Conservation (phyloP, 2,329 filamentous ascomycete species). For the Aspergillus sp. region DNA sequence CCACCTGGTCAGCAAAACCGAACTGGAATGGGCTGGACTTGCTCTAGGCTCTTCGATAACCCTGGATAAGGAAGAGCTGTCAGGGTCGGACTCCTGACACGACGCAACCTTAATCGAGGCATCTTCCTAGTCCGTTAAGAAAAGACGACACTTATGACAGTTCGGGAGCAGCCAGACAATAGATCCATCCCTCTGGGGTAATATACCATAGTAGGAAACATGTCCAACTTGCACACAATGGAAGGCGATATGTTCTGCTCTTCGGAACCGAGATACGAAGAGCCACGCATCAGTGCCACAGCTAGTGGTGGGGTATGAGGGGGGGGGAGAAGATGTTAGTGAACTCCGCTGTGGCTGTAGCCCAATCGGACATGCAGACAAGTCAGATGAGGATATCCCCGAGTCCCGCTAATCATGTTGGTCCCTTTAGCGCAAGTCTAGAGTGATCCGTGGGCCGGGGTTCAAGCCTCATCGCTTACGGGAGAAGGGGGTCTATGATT, state of each 20-base stretch:
- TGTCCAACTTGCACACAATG: too few species aligned
- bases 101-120: not conserved
- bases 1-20: not conserved
- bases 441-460: not conserved
- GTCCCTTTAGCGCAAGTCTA: not conserved
- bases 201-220: too few species aligned
- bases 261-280: not conserved
- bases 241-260: not conserved
- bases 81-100: not conserved
- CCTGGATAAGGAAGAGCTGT: not conserved
- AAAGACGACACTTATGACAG: not conserved
- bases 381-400: not conserved
- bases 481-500: not conserved
- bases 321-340: not conserved
- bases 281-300: not conserved
- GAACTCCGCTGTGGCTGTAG: not conserved
- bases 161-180: not conserved
- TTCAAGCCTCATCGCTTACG: slow-evolving; percentile 2
- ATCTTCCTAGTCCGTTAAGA: not conserved
- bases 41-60: slow-evolving; percentile 3
- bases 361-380: not conserved
- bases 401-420: slow-evolving; percentile 1
- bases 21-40: slow-evolving; percentile 9
- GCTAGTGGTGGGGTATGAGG: not conserved
- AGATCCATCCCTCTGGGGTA: too few species aligned